Evolutionary conservation across 2,329 filamentous ascomycete genomes (phyloP), one percentile per base, ranked within the genome.

Genomic region (Sporothrix sp.): DNA sequence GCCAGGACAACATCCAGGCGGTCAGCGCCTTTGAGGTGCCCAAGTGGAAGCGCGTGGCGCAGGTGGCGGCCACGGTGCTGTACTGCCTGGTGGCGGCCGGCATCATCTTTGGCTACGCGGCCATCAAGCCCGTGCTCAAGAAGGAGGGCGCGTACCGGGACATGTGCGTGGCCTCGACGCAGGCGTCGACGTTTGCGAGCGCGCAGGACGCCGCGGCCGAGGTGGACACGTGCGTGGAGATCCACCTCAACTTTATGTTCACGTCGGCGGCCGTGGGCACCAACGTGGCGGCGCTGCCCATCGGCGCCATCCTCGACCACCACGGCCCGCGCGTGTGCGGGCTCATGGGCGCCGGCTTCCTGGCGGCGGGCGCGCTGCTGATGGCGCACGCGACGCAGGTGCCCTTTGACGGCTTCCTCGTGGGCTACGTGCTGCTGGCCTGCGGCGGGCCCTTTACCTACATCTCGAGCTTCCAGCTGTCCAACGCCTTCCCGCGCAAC

Each of bases 241-340:
- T 81, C 48, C 74, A 74, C 53, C 75, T 95, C 51, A 95, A 95
- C 64, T 71, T 95, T 58, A 95, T 95, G 86, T 95, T 95, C 71
- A 94, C 88, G 6, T 77, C 89, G 36, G 89, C 89, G 11, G 89
- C 88, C 13, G 88, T 95, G 9, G 85, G 79, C 7, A 94, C 89
- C 35, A 95, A 95, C 60, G 84, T 95, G 11, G 87, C 82, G 36
- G 89, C 90, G 11, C 73, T 95, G 7, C 87, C 89, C 2, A 81
- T 95, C 10, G 90, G 90, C 40, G 86, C 87, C 3, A 84, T 95
- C 39, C 76, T 95, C 20, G 90, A 95, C 66, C 75, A 81, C 55
- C 90, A 79, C 61, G 90, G 90, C 1, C 90, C 90, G 13, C 78
- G 85, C 50, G 74, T 87, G 4, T 85, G 85, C 59, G 84, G 86